phyloP scores from a whole-genome alignment of 2,329 filamentous ascomycete genomes.

The Claviceps sp. region DNA sequence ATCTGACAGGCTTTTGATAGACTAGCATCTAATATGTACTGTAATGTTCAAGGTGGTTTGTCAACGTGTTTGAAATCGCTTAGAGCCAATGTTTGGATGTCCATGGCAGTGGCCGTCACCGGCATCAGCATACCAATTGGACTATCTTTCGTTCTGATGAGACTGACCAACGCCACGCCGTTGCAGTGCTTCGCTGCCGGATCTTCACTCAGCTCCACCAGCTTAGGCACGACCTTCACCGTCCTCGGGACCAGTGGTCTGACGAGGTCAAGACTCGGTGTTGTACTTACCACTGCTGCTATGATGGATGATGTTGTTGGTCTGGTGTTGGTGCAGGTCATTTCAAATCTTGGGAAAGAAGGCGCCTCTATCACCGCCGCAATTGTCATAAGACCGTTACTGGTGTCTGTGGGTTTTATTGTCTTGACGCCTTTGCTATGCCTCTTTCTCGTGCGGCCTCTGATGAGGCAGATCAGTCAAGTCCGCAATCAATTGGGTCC shows the following conservation, averaged over 20 bases:
- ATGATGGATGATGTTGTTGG: constrained; percentile 76
- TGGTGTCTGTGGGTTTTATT: constrained; percentile 39
- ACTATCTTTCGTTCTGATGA: constrained; percentile 47
- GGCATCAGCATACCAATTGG: constrained; percentile 52
- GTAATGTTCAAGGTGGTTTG: constrained; percentile 36
- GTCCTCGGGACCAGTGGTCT: constrained; percentile 31
- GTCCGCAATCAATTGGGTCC: constrained; percentile 7
- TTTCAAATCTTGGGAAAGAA: constrained; percentile 45
- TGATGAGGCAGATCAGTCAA: constrained; percentile 24
- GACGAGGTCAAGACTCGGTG: constrained; percentile 32
- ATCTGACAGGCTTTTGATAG: too few species aligned
- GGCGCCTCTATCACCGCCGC: constrained; percentile 14
- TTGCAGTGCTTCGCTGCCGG: constrained; percentile 60
- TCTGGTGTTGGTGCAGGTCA: constrained; percentile 63
- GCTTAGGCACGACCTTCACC: constrained; percentile 56
- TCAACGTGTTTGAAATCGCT: constrained; percentile 25
- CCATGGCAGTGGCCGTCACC: constrained; percentile 47
- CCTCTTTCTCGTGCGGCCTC: constrained; percentile 28
- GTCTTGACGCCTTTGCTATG: constrained; percentile 33
- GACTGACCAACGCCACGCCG: constrained; percentile 33
- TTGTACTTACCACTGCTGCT: constrained; percentile 57
- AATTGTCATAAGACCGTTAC: constrained; percentile 30
- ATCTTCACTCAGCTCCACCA: constrained; percentile 61
- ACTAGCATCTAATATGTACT: neutral
- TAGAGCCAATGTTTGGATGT: constrained; percentile 46